These are phyloP conservation scores for Arthrobotrys sphaeroides DNA, from an alignment of 2,329 filamentous ascomycete genomes.

Conservation along the genomic window DNA sequence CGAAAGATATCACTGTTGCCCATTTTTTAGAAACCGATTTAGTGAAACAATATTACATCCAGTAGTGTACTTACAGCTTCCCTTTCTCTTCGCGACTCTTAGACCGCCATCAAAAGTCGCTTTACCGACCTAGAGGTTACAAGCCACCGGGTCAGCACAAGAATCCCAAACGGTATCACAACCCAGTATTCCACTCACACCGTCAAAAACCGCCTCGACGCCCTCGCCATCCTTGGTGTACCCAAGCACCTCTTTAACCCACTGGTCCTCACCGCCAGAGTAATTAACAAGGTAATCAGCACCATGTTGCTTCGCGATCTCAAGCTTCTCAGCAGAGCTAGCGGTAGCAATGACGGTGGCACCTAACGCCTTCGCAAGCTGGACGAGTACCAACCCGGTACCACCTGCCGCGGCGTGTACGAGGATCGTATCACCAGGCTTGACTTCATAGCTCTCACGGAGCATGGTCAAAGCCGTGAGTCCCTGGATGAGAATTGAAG, in stretches of 20 bases:
- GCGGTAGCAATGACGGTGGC: conserved; percentile 83
- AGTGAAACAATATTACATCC: not conserved
- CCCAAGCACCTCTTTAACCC: conserved; percentile 68
- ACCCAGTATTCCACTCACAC: conserved; percentile 64
- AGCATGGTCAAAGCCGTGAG: conserved; percentile 83
- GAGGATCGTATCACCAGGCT: conserved; percentile 81
- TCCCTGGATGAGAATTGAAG: conserved; percentile 79
- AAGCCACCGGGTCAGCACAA: not conserved
- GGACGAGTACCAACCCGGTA: conserved; percentile 77
- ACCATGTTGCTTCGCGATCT: conserved; percentile 74
- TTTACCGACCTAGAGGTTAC: conserved; percentile 69
- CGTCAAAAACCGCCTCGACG: conserved; percentile 81
- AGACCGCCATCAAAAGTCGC: conserved; percentile 82
- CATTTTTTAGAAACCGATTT: not conserved
- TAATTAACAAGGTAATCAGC: conserved; percentile 79
- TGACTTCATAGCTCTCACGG: conserved; percentile 75
- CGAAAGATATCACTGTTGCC: conserved; percentile 55
- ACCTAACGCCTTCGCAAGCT: conserved; percentile 73
- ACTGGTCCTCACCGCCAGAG: conserved; percentile 66
- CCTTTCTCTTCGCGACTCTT: conserved; percentile 78
- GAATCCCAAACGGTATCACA: not conserved
- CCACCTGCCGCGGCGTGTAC: conserved; percentile 88
- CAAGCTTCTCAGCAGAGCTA: conserved; percentile 75
- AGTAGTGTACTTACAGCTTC: conserved; percentile 62
- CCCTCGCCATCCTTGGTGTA: conserved; percentile 78